Evolutionary conservation across 148 eudicot genomes (phyloP).

Genomic region (Pharnaceum exiguum): DNA sequence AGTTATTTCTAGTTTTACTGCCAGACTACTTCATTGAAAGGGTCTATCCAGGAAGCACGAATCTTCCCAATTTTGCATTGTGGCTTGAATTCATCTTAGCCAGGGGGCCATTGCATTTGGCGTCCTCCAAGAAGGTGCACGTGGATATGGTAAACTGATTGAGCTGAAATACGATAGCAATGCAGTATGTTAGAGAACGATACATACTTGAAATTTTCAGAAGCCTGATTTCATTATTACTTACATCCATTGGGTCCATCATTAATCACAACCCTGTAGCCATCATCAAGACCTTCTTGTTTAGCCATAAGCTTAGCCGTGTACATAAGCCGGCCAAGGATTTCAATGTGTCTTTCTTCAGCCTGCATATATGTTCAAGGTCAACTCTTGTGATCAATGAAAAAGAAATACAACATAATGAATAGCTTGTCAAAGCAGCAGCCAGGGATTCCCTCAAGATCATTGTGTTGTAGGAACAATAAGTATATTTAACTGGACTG

Average conservation of each 20-base stretch:
- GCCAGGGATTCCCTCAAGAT: too few species aligned
- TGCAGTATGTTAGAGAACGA: not conserved
- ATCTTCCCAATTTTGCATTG: not conserved
- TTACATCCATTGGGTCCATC: constrained; percentile 85
- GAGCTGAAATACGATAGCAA: constrained; percentile 40
- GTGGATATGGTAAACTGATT: constrained; percentile 89
- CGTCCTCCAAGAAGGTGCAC: constrained; percentile 93
- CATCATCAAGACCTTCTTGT: constrained; percentile 89
- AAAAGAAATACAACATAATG: too few species aligned
- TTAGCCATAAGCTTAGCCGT: constrained; percentile 78
- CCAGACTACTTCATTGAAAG: not conserved
- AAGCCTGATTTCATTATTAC: constrained; percentile 13
- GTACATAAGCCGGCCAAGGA: constrained; percentile 77
- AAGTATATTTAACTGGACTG: too few species aligned
- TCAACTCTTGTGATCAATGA: too few species aligned
- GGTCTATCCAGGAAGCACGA: not conserved
- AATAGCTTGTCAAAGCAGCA: too few species aligned
- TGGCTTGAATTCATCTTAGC: constrained; percentile 32
- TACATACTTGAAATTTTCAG: not conserved
- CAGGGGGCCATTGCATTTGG: constrained; percentile 97
- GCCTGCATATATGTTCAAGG: constrained; percentile 41
- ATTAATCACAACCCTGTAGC: constrained; percentile 79
- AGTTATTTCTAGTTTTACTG: not conserved
- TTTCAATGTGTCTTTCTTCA: constrained; percentile 74
- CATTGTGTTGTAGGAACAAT: too few species aligned